Evolutionary conservation across 768 basidiomycete genomes (phyloP), one percentile per base, ranked within the genome.

Genomic region (Naganishia antarctica): DNA sequence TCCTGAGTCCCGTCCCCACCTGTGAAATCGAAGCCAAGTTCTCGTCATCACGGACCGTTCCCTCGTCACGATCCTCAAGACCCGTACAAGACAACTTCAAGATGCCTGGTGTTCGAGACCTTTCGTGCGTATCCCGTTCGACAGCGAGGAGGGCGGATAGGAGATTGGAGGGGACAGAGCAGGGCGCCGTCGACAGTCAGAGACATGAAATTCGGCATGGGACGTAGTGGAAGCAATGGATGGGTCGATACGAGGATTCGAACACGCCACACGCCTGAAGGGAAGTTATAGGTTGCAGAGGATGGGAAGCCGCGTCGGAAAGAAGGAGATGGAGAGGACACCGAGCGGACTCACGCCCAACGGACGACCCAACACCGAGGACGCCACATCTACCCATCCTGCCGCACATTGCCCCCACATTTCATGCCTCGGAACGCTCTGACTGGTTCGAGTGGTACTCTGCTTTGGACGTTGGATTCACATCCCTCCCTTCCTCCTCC

Each of bases 71-170:
- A 45, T 37, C 59, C 29, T 28, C 51, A 53, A 53, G 40, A 60
- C 41, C 28, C 21, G 12, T 21, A 45, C 26, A 51, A 50, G 40
- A 63, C 40, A 63, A 51, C 53, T 63, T 70, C 74, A 80, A 78
- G 69, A 81, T 81, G 81, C 80, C 81, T 65, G 80, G 80, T 75
- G 81, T 81, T 70, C 78, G 80, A 70, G 81, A 81, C 70, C 77
- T 81, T 73, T 76, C 76, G 81, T 81, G 65, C 70, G 79, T 79
- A 45, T 50, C 26, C 5, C 29, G 41, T 29, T 26, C 61, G 57
- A 37, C 34, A 11, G 26, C 32, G 23, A 31, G 23, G 18, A 44
- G 41, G 34, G 53, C n/a, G n/a, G 32, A 32, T 16, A 43, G 46
- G 44, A 18, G 43, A 44, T 29, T 5, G 15, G 1, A 40, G 44